These are phyloP conservation scores for Tricholoma furcatifolium DNA, from an alignment of 768 basidiomycete genomes.

Conservation along the genomic window DNA sequence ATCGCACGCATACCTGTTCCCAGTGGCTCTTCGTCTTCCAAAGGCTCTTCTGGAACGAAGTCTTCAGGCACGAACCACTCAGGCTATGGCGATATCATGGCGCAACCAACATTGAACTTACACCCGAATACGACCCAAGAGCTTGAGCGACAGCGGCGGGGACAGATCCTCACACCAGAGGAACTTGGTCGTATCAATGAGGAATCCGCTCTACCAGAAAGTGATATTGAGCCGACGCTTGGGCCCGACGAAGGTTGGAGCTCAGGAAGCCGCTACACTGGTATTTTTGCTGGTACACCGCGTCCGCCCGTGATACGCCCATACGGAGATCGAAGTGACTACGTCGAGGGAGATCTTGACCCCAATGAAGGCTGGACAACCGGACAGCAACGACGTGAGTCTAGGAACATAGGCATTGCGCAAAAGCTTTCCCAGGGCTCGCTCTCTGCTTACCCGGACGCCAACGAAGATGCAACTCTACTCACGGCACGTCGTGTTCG, in stretches of 20 bases:
- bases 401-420: slow-evolving; percentile 16
- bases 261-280: slow-evolving; percentile 2
- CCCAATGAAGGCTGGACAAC: too few relatives aligned
- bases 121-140: slow-evolving; percentile 31
- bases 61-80: slow-evolving; percentile 39
- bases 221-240: slow-evolving; percentile 30
- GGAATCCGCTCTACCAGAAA: slow-evolving; percentile 31
- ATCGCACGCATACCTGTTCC: slow-evolving; percentile 40
- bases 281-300: neutral
- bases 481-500: slow-evolving; percentile 52
- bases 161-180: slow-evolving; percentile 33
- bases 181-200: slow-evolving; percentile 37
- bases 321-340: too few relatives aligned
- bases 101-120: slow-evolving; percentile 39
- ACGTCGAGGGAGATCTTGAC: too few relatives aligned
- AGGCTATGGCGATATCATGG: slow-evolving; percentile 42
- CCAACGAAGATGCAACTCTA: slow-evolving; percentile 46
- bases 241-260: slow-evolving; percentile 16
- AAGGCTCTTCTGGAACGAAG: too few relatives aligned
- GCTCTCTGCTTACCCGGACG: slow-evolving; percentile 34
- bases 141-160: slow-evolving; percentile 29
- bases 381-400: too few relatives aligned
- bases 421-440: slow-evolving; percentile 24
- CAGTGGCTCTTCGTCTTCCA: neutral
- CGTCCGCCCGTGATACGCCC: slow-evolving; percentile 8